Conservation (phyloP, 257 asterid species). For the Capsicum pubescens region DNA sequence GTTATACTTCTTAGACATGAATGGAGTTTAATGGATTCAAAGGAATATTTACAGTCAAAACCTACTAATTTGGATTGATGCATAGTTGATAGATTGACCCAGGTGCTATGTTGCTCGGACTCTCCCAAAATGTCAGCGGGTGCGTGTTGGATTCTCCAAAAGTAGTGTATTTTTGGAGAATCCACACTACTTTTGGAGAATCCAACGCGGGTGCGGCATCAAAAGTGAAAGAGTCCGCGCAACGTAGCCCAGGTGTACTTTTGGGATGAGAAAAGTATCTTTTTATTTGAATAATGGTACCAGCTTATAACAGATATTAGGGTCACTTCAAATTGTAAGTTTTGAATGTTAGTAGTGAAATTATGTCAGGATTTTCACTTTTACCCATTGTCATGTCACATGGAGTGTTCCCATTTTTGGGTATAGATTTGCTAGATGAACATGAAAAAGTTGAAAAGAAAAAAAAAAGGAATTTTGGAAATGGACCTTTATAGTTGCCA, state of each 20-base stretch:
- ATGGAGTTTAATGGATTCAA: background rate
- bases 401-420: slow-evolving; percentile 16
- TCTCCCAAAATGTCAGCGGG: too few relatives aligned
- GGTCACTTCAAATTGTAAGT: background rate
- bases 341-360: background rate
- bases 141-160: too few relatives aligned
- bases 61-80: background rate
- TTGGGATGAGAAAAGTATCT: background rate
- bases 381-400: background rate
- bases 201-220: too few relatives aligned
- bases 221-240: too few relatives aligned
- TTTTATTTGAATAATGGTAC: background rate
- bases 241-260: background rate
- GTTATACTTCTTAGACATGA: background rate
- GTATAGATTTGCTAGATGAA: background rate
- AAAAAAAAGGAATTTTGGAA: slow-evolving; percentile 3
- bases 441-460: background rate
- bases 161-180: too few relatives aligned
- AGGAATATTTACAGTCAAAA: background rate
- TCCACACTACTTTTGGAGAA: too few relatives aligned
- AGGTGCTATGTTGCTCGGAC: background rate
- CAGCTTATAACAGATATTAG: background rate
- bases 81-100: background rate
- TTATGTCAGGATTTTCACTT: slow-evolving; percentile 2
- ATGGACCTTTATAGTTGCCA: slow-evolving; percentile 36